A percentile compares a stretch with the other conserved stretches of the same genome.
Conservation (phyloP, 2,329 filamentous ascomycete species). For the Colletotrichum sojae region DNA sequence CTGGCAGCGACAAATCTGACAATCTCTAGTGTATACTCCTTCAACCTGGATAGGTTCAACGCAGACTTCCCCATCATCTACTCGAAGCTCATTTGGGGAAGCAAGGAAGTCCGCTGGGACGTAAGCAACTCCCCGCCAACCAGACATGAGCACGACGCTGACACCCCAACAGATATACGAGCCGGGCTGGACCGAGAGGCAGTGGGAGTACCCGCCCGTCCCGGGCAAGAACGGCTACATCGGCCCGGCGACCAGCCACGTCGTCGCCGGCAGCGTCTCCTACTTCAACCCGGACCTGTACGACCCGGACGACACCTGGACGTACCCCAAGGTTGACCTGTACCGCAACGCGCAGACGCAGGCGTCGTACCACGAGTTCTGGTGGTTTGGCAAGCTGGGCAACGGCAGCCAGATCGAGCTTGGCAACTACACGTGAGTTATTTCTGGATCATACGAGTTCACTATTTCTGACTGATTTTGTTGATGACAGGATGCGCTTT, state of each 20-base stretch:
- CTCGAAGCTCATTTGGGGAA: conserved; percentile 41
- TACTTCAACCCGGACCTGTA: conserved; percentile 51
- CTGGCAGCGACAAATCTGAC: not conserved
- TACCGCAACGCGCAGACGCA: conserved; percentile 43
- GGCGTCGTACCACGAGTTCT: conserved; percentile 22
- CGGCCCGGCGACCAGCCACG: conserved; percentile 55
- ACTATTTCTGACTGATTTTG: not conserved
- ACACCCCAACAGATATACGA: conserved; percentile 52
- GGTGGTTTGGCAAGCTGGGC: conserved; percentile 41
- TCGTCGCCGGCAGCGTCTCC: conserved; percentile 45
- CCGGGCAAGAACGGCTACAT: conserved; percentile 56
- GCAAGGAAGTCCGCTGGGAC: conserved; percentile 42
- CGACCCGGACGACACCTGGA: conserved; percentile 54
- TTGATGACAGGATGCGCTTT: conserved; percentile 51
- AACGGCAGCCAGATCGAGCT: conserved; percentile 36
- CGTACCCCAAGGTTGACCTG: conserved; percentile 51
- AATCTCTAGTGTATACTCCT: conserved; percentile 21
- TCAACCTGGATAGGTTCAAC: conserved; percentile 36
- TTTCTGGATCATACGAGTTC: not conserved
- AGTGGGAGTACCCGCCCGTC: conserved; percentile 59
- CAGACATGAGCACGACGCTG: not conserved
- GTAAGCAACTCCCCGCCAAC: not conserved
- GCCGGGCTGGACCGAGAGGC: conserved; percentile 52
- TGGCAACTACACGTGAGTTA: conserved; percentile 35
- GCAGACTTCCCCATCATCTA: conserved; percentile 43